Percentiles rank a stretch among this genome's conserved stretches.
These are phyloP conservation scores for Microbotryum silenes-acaulis DNA, from an alignment of 1,284 basidiomycete species.

Conservation along the genomic window DNA sequence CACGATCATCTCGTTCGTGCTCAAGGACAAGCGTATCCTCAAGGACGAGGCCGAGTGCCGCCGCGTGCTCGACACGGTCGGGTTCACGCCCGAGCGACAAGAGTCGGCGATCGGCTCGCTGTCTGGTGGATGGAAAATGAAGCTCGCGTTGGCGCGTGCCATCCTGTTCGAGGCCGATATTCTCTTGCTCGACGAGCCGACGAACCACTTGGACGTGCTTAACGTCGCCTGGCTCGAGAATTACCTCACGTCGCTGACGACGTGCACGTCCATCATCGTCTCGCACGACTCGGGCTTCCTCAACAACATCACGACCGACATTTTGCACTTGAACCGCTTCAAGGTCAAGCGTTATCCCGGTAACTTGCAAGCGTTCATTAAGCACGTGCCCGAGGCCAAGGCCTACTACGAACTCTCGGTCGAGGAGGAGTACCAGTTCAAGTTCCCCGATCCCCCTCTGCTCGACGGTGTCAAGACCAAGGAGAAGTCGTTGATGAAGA, in stretches of 20 bases:
- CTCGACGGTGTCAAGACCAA: constrained; percentile 99
- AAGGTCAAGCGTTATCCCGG: constrained; percentile 96
- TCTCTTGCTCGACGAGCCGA: constrained; percentile 91
- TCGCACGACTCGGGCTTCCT: constrained; percentile 94
- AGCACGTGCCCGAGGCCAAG: constrained; percentile 92
- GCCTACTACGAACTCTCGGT: constrained; percentile 82
- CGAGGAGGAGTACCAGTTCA: constrained; percentile 92
- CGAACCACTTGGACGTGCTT: constrained; percentile 95
- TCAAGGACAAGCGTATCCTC: constrained; percentile 75
- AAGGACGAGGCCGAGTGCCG: constrained; percentile 63
- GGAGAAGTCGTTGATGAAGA: constrained; percentile 94
- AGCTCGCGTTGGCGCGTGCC: constrained; percentile 94
- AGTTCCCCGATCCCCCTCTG: constrained; percentile 88
- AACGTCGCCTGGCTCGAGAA: constrained; percentile 94
- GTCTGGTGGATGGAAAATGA: constrained; percentile 99
- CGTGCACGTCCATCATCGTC: constrained; percentile 69
- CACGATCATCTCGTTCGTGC: constrained; percentile 80
- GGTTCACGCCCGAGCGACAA: constrained; percentile 83
- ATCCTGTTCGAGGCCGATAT: constrained; percentile 99
- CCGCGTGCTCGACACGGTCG: constrained; percentile 77
- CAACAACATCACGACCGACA: constrained; percentile 97
- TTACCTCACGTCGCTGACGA: constrained; percentile 81
- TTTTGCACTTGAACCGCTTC: constrained; percentile 98
- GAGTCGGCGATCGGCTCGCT: constrained; percentile 76
- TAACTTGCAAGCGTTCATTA: constrained; percentile 93